Base-by-base conservation (phyloP, 768 basidiomycete species). In the Xanthoconium stramineum region DNA sequence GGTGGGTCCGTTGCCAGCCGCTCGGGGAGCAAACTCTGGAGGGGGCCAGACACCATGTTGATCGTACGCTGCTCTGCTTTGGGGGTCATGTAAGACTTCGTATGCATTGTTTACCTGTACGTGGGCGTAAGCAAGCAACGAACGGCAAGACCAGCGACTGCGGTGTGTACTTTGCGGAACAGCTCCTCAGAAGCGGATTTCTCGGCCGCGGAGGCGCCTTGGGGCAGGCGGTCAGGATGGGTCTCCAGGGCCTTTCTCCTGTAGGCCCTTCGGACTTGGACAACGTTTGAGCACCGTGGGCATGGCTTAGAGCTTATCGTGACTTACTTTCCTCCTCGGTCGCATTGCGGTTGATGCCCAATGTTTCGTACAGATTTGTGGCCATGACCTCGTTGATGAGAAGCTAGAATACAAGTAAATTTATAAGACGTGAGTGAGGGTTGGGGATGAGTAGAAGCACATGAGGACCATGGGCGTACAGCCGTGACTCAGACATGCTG, bases 81-180 rank as follows among this genome's bases (percentile, higher is more conserved):
- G 71, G 2, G 79, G 63, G 63, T 92, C 83, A 49, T 67, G 83
- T 52, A 92, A 70, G 3, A 92, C 80, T 66, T 91, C 89, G 62
- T 90, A 91, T 30, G 89, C 88, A 58, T 89, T 86, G 61, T 85
- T 88, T 44, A 90, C 80, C 85, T 90, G 52, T 20, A n/a, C 42
- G 42, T 35, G 20, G 28, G 29, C 6, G 20, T 35, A 3, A 24
- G 30, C 58, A 32, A 50, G 52, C 5, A 3, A 36, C 42, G 8
- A 12, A 47, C 37, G 19, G 14, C 1, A n/a, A 33, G 20, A 38
- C 37, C 20, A 24, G 30, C 7, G 28, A 37, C 50, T 45, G 36
- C 37, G 40, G 61, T 9, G 45, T 28, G 11, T 46, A 76, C 79
- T 67, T 70, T 68, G 52, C 78, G 73, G 55, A 81, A 81, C 52